Evolutionary conservation across 805 yeast genomes (phyloP).

Genomic region (Lachancea quebecensis): DNA sequence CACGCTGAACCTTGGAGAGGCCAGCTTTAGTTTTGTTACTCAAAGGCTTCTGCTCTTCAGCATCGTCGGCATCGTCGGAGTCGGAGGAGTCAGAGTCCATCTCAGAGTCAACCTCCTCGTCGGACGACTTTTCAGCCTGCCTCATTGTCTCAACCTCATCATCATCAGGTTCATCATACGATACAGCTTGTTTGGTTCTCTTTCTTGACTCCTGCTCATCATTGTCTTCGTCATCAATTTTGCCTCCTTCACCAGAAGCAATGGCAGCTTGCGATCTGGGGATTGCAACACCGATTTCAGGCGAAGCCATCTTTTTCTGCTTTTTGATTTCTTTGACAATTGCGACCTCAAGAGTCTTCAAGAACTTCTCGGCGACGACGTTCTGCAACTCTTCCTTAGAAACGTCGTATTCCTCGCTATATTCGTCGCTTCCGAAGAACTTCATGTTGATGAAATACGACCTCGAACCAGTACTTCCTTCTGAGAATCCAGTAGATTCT

Average conservation of each 20-base stretch:
- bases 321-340: conserved; percentile 77
- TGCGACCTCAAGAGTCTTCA: conserved; percentile 61
- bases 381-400: conserved; percentile 69
- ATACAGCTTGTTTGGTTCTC: conserved; percentile 76
- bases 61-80: conserved; percentile 37
- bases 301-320: conserved; percentile 55
- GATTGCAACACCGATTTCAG: conserved; percentile 66
- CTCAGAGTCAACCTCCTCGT: conserved; percentile 42
- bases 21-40: conserved; percentile 22
- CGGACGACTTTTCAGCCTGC: conserved; percentile 71
- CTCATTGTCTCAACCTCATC: conserved; percentile 89
- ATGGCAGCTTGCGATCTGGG: conserved; percentile 45
- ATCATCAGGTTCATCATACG: conserved; percentile 93
- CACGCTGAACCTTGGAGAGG: conserved; percentile 59
- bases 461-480: conserved; percentile 46
- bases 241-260: conserved; percentile 41
- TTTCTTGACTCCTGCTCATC: conserved; percentile 53
- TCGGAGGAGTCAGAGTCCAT: conserved; percentile 34
- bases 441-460: conserved; percentile 67
- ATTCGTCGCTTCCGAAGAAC: conserved; percentile 71
- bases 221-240: conserved; percentile 47
- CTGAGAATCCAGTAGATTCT: conserved; percentile 72
- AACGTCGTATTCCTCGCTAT: conserved; percentile 83
- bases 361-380: conserved; percentile 58
- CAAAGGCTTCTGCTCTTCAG: conserved; percentile 17